Percentiles rank a stretch among this genome's conserved stretches.
Conservation (phyloP, 2,329 filamentous ascomycete species). For the Pseudopyrenochaeta lycopersici region DNA sequence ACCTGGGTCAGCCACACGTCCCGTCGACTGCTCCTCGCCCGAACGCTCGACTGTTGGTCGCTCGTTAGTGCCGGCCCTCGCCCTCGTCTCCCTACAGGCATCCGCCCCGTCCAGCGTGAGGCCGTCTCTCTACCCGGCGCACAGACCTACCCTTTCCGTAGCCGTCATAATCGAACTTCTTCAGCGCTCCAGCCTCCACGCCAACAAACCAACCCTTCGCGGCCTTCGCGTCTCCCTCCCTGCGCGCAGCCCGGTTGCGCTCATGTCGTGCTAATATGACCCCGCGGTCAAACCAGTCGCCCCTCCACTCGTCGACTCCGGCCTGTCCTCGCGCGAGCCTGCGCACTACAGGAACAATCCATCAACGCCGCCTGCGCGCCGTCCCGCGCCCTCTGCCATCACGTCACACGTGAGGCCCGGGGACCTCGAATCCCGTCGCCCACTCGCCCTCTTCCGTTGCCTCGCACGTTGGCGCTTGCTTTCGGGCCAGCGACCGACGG, state of each 20-base stretch:
- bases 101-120: not conserved
- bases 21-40: not conserved
- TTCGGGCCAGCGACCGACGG: constrained; percentile 49
- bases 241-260: constrained; percentile 41
- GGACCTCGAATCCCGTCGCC: constrained; percentile 6
- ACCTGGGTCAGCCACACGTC: not conserved
- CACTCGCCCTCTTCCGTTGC: constrained; percentile 34
- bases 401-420: constrained; percentile 4
- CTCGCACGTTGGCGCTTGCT: constrained; percentile 51
- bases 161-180: constrained; percentile 6
- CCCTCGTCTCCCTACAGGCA: no score
- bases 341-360: constrained; percentile 41
- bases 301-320: constrained; percentile 26
- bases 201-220: constrained; percentile 9
- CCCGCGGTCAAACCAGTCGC: constrained; percentile 29
- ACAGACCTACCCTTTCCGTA: constrained; percentile 18
- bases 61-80: no score
- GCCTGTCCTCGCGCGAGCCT: constrained; percentile 40
- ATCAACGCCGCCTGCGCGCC: constrained; percentile 20
- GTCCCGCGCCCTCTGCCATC: constrained; percentile 8
- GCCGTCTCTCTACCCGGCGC: constrained; percentile 5
- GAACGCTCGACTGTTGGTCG: not conserved
- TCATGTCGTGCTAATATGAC: constrained; percentile 49
- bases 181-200: constrained; percentile 9
- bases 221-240: constrained; percentile 13